These are phyloP conservation scores for Guyanaporus albipodus DNA, from an alignment of 768 basidiomycete species.

Conservation along the genomic window DNA sequence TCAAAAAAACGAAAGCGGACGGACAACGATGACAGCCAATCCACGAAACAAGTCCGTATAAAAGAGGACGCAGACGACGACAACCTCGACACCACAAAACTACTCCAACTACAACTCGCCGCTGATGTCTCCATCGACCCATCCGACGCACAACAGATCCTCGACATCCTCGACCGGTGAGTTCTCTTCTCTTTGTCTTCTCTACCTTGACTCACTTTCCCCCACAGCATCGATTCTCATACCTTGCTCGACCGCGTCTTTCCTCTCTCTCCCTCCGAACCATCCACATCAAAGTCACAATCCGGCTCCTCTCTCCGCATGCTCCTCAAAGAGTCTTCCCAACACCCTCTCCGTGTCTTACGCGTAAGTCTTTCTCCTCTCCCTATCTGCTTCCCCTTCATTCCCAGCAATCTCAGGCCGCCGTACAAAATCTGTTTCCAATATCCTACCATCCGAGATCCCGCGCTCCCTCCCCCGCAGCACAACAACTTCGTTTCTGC, in stretches of 20 bases:
- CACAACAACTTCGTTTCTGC: conserved; percentile 73
- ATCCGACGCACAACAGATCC: conserved; percentile 48
- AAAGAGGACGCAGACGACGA: conserved; percentile 30
- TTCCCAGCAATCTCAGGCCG: conserved; percentile 39
- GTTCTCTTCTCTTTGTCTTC: conserved; percentile 15
- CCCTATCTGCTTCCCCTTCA: conserved; percentile 11
- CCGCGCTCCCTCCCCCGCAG: conserved; percentile 56
- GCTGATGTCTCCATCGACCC: conserved; percentile 47
- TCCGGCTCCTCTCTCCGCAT: conserved; percentile 47
- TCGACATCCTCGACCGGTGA: conserved; percentile 57
- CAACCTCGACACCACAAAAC: conserved; percentile 14
- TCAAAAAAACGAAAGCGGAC: conserved; percentile 69
- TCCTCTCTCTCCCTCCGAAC: conserved; percentile 44
- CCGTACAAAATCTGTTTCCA: conserved; percentile 64
- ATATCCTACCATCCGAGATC: conserved; percentile 65
- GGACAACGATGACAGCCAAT: conserved; percentile 45
- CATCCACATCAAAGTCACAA: conserved; percentile 37
- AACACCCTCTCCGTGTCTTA: conserved; percentile 52
- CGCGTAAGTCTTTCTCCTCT: conserved; percentile 43
- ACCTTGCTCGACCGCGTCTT: conserved; percentile 80
- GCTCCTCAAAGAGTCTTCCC: conserved; percentile 49
- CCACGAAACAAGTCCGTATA: conserved; percentile 47
- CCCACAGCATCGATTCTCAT: conserved; percentile 59
- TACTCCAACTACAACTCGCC: conserved; percentile 33
- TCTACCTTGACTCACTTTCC: conserved; percentile 2